Percentiles rank a stretch among this genome's conserved stretches.
phyloP scores from a whole-genome alignment of 768 basidiomycete species.

The Cyathus striatus region DNA sequence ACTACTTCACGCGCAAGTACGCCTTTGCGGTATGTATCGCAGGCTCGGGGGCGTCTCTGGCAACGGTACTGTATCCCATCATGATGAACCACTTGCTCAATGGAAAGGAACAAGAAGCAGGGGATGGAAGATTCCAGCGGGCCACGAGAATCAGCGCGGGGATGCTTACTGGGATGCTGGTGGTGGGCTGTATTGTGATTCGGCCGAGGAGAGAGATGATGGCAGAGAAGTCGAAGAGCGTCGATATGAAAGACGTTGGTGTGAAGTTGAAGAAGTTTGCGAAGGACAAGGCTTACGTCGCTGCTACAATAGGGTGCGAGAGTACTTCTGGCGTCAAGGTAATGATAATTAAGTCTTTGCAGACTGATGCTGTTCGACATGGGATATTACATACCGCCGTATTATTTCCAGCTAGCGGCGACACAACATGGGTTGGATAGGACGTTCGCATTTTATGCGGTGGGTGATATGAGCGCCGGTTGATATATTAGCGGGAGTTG shows the following conservation, averaged over 20 bases:
- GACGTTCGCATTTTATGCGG: conserved; percentile 1
- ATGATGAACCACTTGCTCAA: conserved; percentile 32
- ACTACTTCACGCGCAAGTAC: conserved; percentile 33
- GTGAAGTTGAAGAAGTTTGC: background rate
- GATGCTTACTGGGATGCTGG: background rate
- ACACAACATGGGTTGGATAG: background rate
- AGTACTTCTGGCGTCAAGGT: background rate
- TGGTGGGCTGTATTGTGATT: background rate
- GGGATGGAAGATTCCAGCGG: background rate
- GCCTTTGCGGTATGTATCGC: conserved; percentile 33
- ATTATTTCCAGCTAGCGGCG: background rate
- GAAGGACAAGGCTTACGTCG: background rate
- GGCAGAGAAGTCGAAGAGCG: background rate
- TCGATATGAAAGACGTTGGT: background rate
- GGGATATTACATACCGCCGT: background rate
- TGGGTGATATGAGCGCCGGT: too few relatives aligned
- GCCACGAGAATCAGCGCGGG: background rate
- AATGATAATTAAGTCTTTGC: background rate
- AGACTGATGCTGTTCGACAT: background rate
- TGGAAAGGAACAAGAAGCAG: background rate
- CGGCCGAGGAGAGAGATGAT: background rate
- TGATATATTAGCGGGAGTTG: too few relatives aligned
- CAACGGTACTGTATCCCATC: conserved; percentile 33
- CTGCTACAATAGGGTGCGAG: background rate
- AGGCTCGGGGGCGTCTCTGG: conserved; percentile 10